Evolutionary conservation across 1,284 basidiomycete genomes (phyloP).

Genomic region (Golubevia sp.): DNA sequence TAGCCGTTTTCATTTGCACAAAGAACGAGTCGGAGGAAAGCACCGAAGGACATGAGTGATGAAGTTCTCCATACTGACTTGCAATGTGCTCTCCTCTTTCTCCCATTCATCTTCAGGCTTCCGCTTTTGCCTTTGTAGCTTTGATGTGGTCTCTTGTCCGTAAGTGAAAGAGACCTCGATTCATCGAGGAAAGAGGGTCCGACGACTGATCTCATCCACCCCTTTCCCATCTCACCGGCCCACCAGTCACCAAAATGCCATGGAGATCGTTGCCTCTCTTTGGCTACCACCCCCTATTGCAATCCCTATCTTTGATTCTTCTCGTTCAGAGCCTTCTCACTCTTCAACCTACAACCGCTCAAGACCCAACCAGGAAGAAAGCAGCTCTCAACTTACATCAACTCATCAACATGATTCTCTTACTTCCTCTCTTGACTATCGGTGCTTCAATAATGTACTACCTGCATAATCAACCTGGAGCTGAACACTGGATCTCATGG

Average conservation of each 20-base stretch:
- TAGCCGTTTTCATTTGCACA: too few relatives aligned
- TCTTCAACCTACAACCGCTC: constrained; percentile 27
- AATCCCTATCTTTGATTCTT: constrained; percentile 30
- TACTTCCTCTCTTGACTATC: constrained; percentile 34
- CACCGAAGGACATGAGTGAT: too few relatives aligned
- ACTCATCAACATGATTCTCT: constrained; percentile 23
- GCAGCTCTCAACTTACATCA: constrained; percentile 27
- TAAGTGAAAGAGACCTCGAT: too few relatives aligned
- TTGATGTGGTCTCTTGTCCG: constrained; percentile 28
- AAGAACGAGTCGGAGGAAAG: too few relatives aligned
- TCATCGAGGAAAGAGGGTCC: too few relatives aligned
- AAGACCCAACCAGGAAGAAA: constrained; percentile 14
- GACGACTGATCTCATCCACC: not conserved
- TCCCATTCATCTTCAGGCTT: not conserved
- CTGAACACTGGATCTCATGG: constrained; percentile 34
- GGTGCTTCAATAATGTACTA: constrained; percentile 48
- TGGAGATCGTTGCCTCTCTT: constrained; percentile 26
- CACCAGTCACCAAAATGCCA: constrained; percentile 16
- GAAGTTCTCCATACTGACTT: too few relatives aligned
- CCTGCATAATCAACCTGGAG: constrained; percentile 27
- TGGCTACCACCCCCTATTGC: constrained; percentile 40
- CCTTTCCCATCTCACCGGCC: too few relatives aligned
- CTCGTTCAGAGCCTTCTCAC: constrained; percentile 34
- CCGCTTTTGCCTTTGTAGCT: constrained; percentile 23
- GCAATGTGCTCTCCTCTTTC: not conserved